These are phyloP conservation scores for Xylaria sp. DNA, from an alignment of 2,329 filamentous ascomycete genomes.

Conservation along the genomic window DNA sequence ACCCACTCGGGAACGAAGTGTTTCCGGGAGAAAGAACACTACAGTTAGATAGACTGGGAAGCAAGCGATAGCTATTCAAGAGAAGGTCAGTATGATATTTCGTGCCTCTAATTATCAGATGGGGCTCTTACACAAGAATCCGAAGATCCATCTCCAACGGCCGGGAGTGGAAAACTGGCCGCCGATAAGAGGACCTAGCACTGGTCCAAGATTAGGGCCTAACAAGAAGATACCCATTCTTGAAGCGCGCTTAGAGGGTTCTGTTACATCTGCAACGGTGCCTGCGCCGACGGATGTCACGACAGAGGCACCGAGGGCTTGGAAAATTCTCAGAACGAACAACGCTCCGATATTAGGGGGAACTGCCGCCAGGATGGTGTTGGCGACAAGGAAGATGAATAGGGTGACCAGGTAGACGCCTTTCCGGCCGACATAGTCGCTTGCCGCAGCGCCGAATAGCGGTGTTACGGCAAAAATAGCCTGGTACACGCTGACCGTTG, in stretches of 20 bases:
- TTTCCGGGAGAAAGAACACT: slow-evolving; percentile 57
- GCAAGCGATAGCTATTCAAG: slow-evolving; percentile 44
- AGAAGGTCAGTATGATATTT: not conserved
- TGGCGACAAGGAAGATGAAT: slow-evolving; percentile 53
- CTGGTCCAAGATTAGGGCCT: slow-evolving; percentile 56
- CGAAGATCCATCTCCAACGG: slow-evolving; percentile 58
- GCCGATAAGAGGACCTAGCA: slow-evolving; percentile 56
- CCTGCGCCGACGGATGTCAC: slow-evolving; percentile 57
- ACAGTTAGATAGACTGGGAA: slow-evolving; percentile 47
- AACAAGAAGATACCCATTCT: slow-evolving; percentile 56
- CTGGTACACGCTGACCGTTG: slow-evolving; percentile 58
- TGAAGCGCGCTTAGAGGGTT: slow-evolving; percentile 53
- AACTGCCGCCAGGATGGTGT: slow-evolving; percentile 52
- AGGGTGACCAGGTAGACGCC: slow-evolving; percentile 55
- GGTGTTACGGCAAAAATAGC: slow-evolving; percentile 56
- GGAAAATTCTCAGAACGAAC: slow-evolving; percentile 54
- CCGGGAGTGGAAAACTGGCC: slow-evolving; percentile 51
- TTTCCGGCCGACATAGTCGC: slow-evolving; percentile 54
- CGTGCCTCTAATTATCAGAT: slow-evolving; percentile 52
- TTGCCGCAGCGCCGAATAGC: slow-evolving; percentile 54
- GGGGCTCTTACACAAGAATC: slow-evolving; percentile 48
- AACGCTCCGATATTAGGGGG: slow-evolving; percentile 53
- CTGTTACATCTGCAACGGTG: slow-evolving; percentile 55
- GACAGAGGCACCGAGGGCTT: slow-evolving; percentile 56
- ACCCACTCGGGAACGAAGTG: slow-evolving; percentile 56